Conservation (phyloP, 441 rosid species). For the Corymbia citriodora region DNA sequence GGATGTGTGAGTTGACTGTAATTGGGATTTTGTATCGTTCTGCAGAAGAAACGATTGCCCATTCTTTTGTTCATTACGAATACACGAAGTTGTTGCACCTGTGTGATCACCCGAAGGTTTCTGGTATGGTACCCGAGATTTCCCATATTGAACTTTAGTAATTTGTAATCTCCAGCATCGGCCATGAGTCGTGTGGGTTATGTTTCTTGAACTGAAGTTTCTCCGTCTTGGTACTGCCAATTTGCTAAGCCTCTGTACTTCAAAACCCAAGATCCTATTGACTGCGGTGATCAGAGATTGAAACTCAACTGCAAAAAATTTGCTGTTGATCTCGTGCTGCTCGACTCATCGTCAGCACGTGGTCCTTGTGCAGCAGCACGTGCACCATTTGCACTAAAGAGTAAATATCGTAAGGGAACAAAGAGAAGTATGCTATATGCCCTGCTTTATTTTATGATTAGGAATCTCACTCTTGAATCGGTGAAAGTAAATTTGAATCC, state of each 20-base stretch:
- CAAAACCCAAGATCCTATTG: background rate
- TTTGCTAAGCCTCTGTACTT: background rate
- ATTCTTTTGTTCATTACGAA: background rate
- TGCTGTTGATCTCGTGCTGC: background rate
- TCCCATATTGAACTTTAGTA: background rate
- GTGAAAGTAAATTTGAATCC: background rate
- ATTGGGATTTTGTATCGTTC: background rate
- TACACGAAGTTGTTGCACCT: background rate
- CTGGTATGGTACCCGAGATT: background rate
- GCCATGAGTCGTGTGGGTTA: background rate
- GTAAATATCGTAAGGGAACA: background rate
- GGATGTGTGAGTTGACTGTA: background rate
- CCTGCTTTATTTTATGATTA: background rate
- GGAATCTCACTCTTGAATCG: background rate
- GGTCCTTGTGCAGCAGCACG: background rate
- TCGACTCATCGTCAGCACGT: background rate
- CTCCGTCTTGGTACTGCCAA: background rate
- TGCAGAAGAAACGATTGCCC: background rate
- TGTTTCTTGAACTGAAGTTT: background rate
- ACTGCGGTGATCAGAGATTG: background rate
- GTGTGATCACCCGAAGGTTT: background rate
- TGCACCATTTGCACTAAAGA: background rate
- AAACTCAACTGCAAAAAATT: background rate
- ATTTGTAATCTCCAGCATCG: background rate
- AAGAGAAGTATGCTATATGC: background rate